Evolutionary conservation across 176 grass and related monocot genomes (phyloP).

Genomic region (Zizania latifolia): DNA sequence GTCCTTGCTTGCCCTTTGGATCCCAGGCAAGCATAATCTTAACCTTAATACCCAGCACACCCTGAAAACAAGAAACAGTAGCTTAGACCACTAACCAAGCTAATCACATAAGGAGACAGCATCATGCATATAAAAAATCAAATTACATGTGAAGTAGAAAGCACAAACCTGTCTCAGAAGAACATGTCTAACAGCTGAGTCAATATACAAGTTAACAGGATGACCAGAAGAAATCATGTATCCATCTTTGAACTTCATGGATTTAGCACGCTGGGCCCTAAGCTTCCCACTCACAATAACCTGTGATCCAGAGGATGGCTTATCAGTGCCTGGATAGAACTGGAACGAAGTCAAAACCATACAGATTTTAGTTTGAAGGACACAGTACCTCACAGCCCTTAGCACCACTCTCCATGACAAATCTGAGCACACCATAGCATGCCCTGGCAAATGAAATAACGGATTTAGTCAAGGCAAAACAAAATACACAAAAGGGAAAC

Average conservation of each 20-base stretch:
- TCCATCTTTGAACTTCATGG: conserved; percentile 88
- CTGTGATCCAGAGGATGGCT: background rate
- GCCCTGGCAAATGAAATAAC: conserved; percentile 26
- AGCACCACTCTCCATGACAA: conserved; percentile 87
- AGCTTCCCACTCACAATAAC: conserved; percentile 82
- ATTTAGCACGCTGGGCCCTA: conserved; percentile 66
- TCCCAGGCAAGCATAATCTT: conserved; percentile 91
- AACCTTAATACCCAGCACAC: conserved; percentile 80
- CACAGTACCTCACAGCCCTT: conserved; percentile 65
- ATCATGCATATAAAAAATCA: background rate
- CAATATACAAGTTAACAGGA: conserved; percentile 64
- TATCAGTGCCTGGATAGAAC: background rate
- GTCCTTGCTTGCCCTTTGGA: conserved; percentile 62
- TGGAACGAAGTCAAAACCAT: background rate
- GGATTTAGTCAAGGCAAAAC: background rate
- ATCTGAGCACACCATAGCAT: conserved; percentile 80
- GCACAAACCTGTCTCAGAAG: conserved; percentile 64
- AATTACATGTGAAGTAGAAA: background rate
- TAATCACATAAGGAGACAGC: background rate
- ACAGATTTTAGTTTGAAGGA: background rate
- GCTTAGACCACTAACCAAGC: background rate
- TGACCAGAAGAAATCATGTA: conserved; percentile 87
- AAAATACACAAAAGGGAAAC: background rate
- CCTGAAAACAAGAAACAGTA: conserved; percentile 31
- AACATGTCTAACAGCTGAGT: conserved; percentile 71